Base-by-base conservation (phyloP, 768 basidiomycete genomes). In the Coprinopsis strossmayeri region DNA sequence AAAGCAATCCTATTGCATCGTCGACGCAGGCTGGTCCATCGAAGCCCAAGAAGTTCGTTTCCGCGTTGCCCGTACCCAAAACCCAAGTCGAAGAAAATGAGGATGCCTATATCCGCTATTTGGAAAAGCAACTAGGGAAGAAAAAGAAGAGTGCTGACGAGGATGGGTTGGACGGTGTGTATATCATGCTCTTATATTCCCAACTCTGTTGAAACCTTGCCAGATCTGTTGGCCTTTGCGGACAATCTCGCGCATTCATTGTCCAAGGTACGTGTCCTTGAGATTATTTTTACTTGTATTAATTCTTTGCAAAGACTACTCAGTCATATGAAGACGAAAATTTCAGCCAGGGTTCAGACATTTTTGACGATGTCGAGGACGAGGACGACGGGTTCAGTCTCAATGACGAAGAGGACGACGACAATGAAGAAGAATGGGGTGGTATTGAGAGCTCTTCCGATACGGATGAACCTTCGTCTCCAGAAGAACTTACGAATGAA, bases 151-250 rank as follows among this genome's bases (percentile, higher is more conserved):
- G 65, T 21, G 68, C 65, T 27, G 84, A 81, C 32, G 80, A 79
- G 1, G 94, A 97, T 64, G 93, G 91, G 3, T 67, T 96, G 13
- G 89, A 85, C 57, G 94, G 94, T 91, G 59, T 23, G 73, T 63
- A 2, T 48, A 24, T 47, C 38, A 10, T 20, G 35, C 3, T 46
- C 11, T 17, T 42, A 9, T 3, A 12, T 10, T 34, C 32, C 7
- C 40, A 18, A 34, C 23, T 30, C 30, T 20, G 30, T 18, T 13
- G 24, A 25, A 34, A 46, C 34, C 50, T 46, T 30, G 45, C 23
- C 49, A 83, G 81, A 83, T 54, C 65, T 85, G 18, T 63, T 83
- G 52, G 71, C 77, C 51, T 77, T 79, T 49, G 66, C 77, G 3
- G 65, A 73, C 53, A 68, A 68, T 13, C 55, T 74, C 34, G 54